Evolutionary conservation across 2,329 filamentous ascomycete species (phyloP), one percentile per base, ranked within the genome.

Genomic region (Diaporthe helianthi): DNA sequence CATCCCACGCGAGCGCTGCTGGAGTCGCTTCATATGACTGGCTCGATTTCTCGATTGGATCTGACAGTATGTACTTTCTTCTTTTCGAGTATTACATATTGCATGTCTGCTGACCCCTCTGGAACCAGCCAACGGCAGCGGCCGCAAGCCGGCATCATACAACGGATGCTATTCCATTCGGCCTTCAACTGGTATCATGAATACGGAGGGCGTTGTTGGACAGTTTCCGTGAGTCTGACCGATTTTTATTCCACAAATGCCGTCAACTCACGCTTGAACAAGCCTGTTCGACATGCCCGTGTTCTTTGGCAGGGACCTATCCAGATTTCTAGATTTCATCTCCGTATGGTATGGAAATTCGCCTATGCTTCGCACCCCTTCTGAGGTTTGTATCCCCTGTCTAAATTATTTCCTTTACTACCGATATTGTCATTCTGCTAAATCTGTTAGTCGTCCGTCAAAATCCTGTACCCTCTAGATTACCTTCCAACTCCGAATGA

Each of bases 131-230:
- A 41, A 58, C 9, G 53, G 33, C 1, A 58, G 33, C 6, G 53
- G 53, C 36, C 33, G 53, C 17, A 58, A 58, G 15, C 33, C 53
- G 26, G 53, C 53, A 38, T 41, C 53, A 2, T 58, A 58, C 53
- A 58, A 58, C 22, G 53, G 33, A 26, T 58, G 53, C 33, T 58
- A 26, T 58, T 58, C 13, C 6, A 58, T 58, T 41, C 33, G 53
- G 2, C 53, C 53, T 8, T 58, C 53, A 24, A 19, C 53, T 22
- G 53, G 53, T 12, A 58, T 58, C 33, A 58, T 58, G 53, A 19
- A 58, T 26, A 58, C 53, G 13, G 53, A 58, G 4, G 53, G 53
- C 15, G 53, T 58, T 13, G 15, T 58, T 26, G 53, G 53, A 5
- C 22, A 58, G 7, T 58, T 58, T 7, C 53, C 19, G 53, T 58